Percentiles rank a stretch among this genome's conserved stretches.
Conservation (phyloP, 2,329 filamentous ascomycete species). For the Beauveria asiatica region DNA sequence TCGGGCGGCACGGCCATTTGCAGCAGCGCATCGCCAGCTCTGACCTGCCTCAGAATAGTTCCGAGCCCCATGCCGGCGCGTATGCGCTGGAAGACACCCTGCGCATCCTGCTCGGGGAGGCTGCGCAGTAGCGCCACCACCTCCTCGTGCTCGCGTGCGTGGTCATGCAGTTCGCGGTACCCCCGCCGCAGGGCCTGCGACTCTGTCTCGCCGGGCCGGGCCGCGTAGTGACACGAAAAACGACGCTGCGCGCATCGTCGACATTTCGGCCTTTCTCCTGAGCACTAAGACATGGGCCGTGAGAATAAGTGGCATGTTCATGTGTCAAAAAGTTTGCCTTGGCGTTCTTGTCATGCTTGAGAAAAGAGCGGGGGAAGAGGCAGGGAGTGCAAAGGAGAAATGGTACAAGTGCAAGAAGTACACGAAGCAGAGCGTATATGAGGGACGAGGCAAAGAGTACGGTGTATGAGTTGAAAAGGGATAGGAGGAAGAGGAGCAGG, state of each 20-base stretch:
- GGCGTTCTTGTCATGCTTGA: too few species aligned
- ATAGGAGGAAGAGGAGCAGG: too few species aligned
- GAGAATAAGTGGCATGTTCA: too few species aligned
- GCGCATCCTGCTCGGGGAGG: slow-evolving; percentile 20
- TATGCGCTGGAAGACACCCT: slow-evolving; percentile 26
- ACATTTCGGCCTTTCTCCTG: slow-evolving; percentile 19
- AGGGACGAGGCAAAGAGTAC: too few species aligned
- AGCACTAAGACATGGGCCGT: slow-evolving; percentile 15
- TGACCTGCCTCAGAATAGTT: slow-evolving; percentile 26
- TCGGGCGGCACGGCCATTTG: slow-evolving; percentile 30
- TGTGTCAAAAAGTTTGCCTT: too few species aligned
- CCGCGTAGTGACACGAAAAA: slow-evolving; percentile 15
- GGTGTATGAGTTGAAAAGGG: too few species aligned
- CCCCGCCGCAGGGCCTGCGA: slow-evolving; percentile 14
- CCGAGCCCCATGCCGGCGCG: slow-evolving; percentile 24
- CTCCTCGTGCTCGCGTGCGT: slow-evolving; percentile 13
- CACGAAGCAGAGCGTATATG: too few species aligned
- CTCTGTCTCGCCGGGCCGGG: slow-evolving; percentile 16
- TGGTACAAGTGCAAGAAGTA: too few species aligned
- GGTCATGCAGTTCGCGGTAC: slow-evolving; percentile 1
- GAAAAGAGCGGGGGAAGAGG: too few species aligned
- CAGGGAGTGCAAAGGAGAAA: too few species aligned
- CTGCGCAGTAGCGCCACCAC: slow-evolving; percentile 9
- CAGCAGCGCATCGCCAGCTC: slow-evolving; percentile 28
- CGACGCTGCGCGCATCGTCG: slow-evolving; percentile 14